These are phyloP conservation scores for Xylariaceae sp. DNA, from an alignment of 2,329 filamentous ascomycete genomes.

Conservation along the genomic window DNA sequence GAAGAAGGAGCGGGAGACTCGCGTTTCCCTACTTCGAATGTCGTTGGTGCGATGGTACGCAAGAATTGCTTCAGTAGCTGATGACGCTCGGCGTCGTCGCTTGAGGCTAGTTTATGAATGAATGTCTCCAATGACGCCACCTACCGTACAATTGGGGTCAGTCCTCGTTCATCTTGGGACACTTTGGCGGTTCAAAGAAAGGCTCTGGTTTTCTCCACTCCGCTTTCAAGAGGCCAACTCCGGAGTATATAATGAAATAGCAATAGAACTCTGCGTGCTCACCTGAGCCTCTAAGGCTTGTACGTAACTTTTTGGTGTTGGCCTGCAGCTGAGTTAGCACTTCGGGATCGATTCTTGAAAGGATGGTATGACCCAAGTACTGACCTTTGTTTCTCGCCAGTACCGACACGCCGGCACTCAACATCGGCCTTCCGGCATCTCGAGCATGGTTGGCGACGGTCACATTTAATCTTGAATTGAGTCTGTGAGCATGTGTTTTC, in stretches of 20 bases:
- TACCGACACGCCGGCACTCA: constrained; percentile 16
- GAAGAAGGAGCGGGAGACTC: constrained; percentile 16
- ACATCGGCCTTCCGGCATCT: constrained; percentile 12
- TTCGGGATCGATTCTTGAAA: background rate
- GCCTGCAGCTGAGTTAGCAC: constrained; percentile 30
- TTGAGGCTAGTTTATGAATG: constrained; percentile 42
- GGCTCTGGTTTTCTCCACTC: no score
- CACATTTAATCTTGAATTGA: constrained; percentile 16
- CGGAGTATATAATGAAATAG: no score
- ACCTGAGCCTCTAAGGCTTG: constrained; percentile 45
- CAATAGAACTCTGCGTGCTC: no score
- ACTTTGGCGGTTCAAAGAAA: no score
- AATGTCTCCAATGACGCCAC: constrained; percentile 45
- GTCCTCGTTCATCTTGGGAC: no score
- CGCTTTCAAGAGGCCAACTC: no score
- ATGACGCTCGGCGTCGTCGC: constrained; percentile 38
- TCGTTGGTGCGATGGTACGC: constrained; percentile 19
- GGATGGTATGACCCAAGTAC: background rate
- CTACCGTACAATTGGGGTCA: no score
- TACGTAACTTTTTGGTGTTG: constrained; percentile 45
- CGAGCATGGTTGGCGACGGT: constrained; percentile 18
- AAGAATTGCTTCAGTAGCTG: constrained; percentile 40
- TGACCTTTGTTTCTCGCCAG: constrained; percentile 22
- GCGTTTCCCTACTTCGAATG: background rate
- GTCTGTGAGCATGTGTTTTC: constrained; percentile 2